These are phyloP conservation scores for Stentor coeruleus DNA, from an alignment of 73 alveolate species.

Conservation along the genomic window DNA sequence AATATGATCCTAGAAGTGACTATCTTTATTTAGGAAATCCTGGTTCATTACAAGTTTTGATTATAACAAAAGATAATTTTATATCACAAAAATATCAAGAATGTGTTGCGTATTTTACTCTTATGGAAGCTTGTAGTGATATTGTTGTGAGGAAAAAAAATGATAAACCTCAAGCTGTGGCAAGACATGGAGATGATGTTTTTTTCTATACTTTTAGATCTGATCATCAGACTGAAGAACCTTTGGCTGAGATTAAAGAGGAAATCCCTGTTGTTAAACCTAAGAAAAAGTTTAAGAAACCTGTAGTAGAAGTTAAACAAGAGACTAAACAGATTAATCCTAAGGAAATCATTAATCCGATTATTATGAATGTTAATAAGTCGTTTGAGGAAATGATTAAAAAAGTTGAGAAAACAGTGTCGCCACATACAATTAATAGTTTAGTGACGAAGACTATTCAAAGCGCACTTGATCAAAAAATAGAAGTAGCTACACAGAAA, in stretches of 20 bases:
- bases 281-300: slow-evolving; percentile 35
- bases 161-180: slow-evolving; percentile 26
- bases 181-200: slow-evolving; percentile 6
- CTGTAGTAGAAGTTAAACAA: no score
- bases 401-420: slow-evolving; percentile 9
- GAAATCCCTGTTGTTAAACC: slow-evolving; percentile 12
- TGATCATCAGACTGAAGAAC: background rate
- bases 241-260: slow-evolving; percentile 15
- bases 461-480: background rate
- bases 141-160: background rate
- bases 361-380: background rate
- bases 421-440: background rate
- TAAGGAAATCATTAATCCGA: slow-evolving; percentile 10
- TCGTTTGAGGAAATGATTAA: background rate
- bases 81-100: background rate
- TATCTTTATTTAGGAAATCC: background rate
- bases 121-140: background rate
- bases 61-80: background rate
- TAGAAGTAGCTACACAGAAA: background rate
- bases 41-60: background rate
- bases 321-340: slow-evolving; percentile 1
- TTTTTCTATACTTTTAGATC: slow-evolving; percentile 11
- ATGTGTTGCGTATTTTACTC: background rate
- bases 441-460: background rate
- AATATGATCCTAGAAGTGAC: background rate